These are phyloP conservation scores for Rhynchosporium agropyri DNA, from an alignment of 2,329 filamentous ascomycete species.

Conservation along the genomic window DNA sequence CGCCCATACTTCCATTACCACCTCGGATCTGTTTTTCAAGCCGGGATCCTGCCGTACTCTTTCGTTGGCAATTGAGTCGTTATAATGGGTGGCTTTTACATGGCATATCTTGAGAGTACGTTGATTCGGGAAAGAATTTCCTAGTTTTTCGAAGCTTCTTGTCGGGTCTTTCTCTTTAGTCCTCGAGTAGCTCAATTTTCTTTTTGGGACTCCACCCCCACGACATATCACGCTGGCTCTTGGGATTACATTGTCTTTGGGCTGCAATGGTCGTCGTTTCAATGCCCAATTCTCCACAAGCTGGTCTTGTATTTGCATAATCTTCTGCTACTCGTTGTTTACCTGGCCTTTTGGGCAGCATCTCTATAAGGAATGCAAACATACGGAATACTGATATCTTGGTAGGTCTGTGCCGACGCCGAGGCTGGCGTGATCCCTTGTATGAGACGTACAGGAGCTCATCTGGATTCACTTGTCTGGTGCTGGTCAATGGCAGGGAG, in stretches of 20 bases:
- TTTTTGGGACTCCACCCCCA: slow-evolving; percentile 26
- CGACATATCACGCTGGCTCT: slow-evolving; percentile 23
- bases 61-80: slow-evolving; percentile 31
- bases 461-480: slow-evolving; percentile 83
- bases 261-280: slow-evolving; percentile 22
- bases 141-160: slow-evolving; percentile 34
- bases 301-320: slow-evolving; percentile 12
- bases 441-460: slow-evolving; percentile 80
- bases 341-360: slow-evolving; percentile 23
- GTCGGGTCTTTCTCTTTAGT: slow-evolving; percentile 26
- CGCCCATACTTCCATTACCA: slow-evolving; percentile 35
- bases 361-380: slow-evolving; percentile 27
- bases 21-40: slow-evolving; percentile 32
- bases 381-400: slow-evolving; percentile 35
- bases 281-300: slow-evolving; percentile 28
- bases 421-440: slow-evolving; percentile 87
- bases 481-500: slow-evolving; percentile 93
- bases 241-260: slow-evolving; percentile 21
- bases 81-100: slow-evolving; percentile 67
- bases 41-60: slow-evolving; percentile 28
- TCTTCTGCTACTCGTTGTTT: slow-evolving; percentile 18
- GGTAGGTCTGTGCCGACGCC: slow-evolving; percentile 88
- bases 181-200: slow-evolving; percentile 24
- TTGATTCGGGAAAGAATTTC: slow-evolving; percentile 33
- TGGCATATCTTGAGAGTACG: slow-evolving; percentile 48